Evolutionary conservation across 352 stramenopile species (phyloP), one percentile per base, ranked within the genome.

Genomic region (Blastocystis sp.): DNA sequence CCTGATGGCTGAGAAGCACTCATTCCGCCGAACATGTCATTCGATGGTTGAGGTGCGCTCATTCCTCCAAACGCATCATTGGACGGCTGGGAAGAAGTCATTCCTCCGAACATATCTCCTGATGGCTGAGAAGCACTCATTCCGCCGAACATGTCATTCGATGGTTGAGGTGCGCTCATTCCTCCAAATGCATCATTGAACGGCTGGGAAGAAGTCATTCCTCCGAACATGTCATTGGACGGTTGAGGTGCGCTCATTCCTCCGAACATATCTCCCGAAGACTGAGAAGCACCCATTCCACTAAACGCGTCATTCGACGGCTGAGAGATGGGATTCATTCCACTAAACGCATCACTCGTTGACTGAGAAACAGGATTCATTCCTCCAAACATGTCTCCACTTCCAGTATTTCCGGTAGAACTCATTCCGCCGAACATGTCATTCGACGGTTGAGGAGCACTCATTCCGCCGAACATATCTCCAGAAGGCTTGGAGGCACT

Each of bases 331-430:
- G 48, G 24, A 54, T 85, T 44, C 75, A 85, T 85, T 0, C 57
- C 75, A 51, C 75, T 49, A 73, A 85, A 85, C 75, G 73, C 73
- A 73, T 85, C 75, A 2, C 69, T n/a, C 18, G 7, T 54, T n/a
- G 51, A 38, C 24, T 38, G 27, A 77, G 65, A 1, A 77, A 36
- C 46, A 57, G 27, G 42, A 42, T 85, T 56, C 75, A 85, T 85
- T 24, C 51, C 75, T 59, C 75, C 75, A 40, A 85, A 85, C 75
- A 85, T 85, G 38, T 85, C 75, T 24, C 75, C 75, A 29, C 54
- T 84, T 44, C 11, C 29, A 34, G 63, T 7, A 6, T 34, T 57
- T 27, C 40, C 0, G 51, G 48, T 84, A 44, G 14, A 44, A 67
- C 76, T 42, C 73, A 84, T 84, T 0, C 32, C 73, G 79, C 73